phyloP scores from a whole-genome alignment of 345 rosid genomes.

The Populus nigra region DNA sequence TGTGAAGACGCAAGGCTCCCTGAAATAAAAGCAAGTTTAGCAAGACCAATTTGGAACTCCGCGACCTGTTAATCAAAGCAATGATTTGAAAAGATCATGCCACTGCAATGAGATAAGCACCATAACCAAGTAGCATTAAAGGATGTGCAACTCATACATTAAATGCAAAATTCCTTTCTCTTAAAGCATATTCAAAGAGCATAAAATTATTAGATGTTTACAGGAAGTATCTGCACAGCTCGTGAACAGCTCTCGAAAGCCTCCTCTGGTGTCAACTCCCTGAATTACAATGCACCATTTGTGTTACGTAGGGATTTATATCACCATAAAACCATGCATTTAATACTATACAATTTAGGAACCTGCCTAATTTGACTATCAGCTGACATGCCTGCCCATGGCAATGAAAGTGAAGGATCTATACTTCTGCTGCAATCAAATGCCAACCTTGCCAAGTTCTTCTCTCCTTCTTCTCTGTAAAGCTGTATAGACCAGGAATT shows the following conservation, averaged over 20 bases:
- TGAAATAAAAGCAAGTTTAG: conserved; percentile 68
- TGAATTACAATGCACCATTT: conserved; percentile 29
- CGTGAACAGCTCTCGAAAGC: conserved; percentile 90
- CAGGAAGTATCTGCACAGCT: conserved; percentile 86
- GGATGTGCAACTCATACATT: not conserved
- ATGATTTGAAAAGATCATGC: not conserved
- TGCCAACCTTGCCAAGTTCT: conserved; percentile 75
- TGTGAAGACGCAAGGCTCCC: conserved; percentile 74
- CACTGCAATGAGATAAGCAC: not conserved
- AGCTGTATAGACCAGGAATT: conserved; percentile 48
- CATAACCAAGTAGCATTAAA: not conserved
- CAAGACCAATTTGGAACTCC: conserved; percentile 89
- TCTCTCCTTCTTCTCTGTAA: conserved; percentile 61
- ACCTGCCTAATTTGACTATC: conserved; percentile 61
- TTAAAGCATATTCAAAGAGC: conserved; percentile 1
- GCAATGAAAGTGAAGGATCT: conserved; percentile 91
- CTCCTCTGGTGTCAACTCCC: conserved; percentile 62
- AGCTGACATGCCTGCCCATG: conserved; percentile 99
- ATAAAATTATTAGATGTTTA: conserved; percentile 34
- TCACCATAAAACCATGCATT: not conserved
- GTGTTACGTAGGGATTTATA: not conserved
- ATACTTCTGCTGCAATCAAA: conserved; percentile 94
- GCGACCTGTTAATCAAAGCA: conserved; percentile 58
- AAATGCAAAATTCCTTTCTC: not conserved
- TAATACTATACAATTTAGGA: conserved; percentile 2